These are phyloP conservation scores for Kazachstania taianensis DNA, from an alignment of 805 yeast species.

Conservation along the genomic window DNA sequence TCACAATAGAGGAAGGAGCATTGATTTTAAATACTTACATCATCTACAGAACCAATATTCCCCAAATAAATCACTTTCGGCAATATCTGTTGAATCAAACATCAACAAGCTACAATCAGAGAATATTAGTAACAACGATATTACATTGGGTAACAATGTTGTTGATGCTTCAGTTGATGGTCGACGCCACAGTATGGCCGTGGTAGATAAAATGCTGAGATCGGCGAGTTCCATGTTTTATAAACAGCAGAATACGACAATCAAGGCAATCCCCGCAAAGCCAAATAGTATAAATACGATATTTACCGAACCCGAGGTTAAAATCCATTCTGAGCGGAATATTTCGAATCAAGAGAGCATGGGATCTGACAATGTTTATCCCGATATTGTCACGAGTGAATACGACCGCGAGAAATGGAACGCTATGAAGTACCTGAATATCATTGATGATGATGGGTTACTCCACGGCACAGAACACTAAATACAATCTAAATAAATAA, in stretches of 20 bases:
- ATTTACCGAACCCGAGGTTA: not conserved
- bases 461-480: no score
- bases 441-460: constrained; percentile 6
- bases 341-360: constrained; percentile 6
- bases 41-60: constrained; percentile 25
- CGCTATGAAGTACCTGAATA: constrained; percentile 7
- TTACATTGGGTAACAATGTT: no score
- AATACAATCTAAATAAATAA: no score
- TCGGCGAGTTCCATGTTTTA: constrained; percentile 11
- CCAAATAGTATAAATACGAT: not conserved
- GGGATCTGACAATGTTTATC: constrained; percentile 15
- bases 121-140: no score
- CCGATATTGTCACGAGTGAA: constrained; percentile 24
- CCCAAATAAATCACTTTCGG: constrained; percentile 24
- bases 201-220: constrained; percentile 5
- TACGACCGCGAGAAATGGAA: constrained; percentile 31
- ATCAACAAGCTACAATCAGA: no score
- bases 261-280: not conserved
- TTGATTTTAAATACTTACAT: constrained; percentile 27
- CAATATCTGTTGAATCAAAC: constrained; percentile 5
- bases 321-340: constrained; percentile 1
- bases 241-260: constrained; percentile 7
- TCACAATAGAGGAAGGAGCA: constrained; percentile 21
- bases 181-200: constrained; percentile 13
- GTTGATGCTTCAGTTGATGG: no score